Evolutionary conservation across 768 basidiomycete species (phyloP), one percentile per base, ranked within the genome.

Genomic region (Mrakia hoshinonis): DNA sequence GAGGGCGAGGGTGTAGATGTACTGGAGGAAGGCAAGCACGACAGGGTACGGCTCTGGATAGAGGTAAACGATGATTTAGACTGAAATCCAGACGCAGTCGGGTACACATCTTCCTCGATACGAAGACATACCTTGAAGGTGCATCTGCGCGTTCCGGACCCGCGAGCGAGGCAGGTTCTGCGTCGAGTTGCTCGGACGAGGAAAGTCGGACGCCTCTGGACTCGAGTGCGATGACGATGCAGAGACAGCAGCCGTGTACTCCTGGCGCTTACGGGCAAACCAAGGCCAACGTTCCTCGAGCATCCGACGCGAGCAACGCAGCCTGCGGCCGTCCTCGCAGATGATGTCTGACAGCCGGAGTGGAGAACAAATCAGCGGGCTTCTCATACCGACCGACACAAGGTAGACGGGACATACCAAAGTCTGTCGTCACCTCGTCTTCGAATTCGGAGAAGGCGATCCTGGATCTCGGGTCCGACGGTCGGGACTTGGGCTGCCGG

Each of bases 231-330:
- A 7, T 26, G 55, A 29, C 1, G 52, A 26, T 1, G 67, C 67
- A 29, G 43, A 43, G 43, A 43, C 43, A 7, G 55, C 52, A 18
- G 34, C 54, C 36, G 4, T 60, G 31, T 58, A 68, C 75, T 48
- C 39, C 31, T 72, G 60, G 22, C 26, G 46, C 31, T 52, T 87
- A 66, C 87, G 85, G 74, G 85, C 85, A 83, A 99, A 93, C 95
- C 95, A 99, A 1, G 89, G 86, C 95, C 95, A 99, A 43, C 94
- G 85, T 43, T 92, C 88, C 77, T 91, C 89, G 36, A 99, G 82
- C n/a, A 92, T 78, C 77, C 85, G 87, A 60, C 91, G 84, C 29
- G 92, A 93, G 78, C 91, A 93, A 64, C 84, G 81, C 73, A 99
- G 85, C 75, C 85, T 85, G 68, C 90, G 84, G 2, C 91, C 91